A percentile compares a stretch with the other conserved stretches of the same genome.
phyloP scores from a whole-genome alignment of 129 eudicot species.

The Artemisia tridentata region DNA sequence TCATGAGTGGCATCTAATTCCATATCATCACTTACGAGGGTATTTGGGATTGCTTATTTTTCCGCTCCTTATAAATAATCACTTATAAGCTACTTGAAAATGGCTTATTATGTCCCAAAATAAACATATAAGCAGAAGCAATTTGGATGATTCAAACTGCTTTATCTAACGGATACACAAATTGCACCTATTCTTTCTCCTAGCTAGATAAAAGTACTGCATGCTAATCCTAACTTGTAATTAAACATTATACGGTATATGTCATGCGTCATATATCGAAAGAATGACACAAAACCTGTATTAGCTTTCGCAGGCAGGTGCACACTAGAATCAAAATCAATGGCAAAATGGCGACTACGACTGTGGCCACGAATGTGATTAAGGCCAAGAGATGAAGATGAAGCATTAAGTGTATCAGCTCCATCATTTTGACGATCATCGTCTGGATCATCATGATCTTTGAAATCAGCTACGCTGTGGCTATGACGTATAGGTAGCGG shows the following conservation, averaged over 20 bases:
- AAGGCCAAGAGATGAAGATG: conserved; percentile 60
- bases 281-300: too few relatives aligned
- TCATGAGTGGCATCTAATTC: neutral
- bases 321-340: too few relatives aligned
- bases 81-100: too few relatives aligned
- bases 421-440: too few relatives aligned
- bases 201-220: neutral
- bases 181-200: neutral
- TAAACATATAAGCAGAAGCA: too few relatives aligned
- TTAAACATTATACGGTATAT: neutral
- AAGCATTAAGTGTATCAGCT: conserved; percentile 42
- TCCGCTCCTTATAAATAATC: too few relatives aligned
- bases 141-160: too few relatives aligned
- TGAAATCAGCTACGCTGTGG: conserved; percentile 20
- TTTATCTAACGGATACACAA: neutral
- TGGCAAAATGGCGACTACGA: too few relatives aligned
- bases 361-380: conserved; percentile 54
- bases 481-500: conserved; percentile 57
- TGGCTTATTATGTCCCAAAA: too few relatives aligned
- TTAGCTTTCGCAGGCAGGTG: too few relatives aligned
- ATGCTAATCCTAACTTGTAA: neutral
- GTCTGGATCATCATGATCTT: too few relatives aligned
- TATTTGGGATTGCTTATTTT: too few relatives aligned
- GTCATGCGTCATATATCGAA: neutral
- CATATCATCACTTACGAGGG: neutral